Evolutionary conservation across 2,329 filamentous ascomycete species (phyloP).

Genomic region (Amylocarpus encephaloides): DNA sequence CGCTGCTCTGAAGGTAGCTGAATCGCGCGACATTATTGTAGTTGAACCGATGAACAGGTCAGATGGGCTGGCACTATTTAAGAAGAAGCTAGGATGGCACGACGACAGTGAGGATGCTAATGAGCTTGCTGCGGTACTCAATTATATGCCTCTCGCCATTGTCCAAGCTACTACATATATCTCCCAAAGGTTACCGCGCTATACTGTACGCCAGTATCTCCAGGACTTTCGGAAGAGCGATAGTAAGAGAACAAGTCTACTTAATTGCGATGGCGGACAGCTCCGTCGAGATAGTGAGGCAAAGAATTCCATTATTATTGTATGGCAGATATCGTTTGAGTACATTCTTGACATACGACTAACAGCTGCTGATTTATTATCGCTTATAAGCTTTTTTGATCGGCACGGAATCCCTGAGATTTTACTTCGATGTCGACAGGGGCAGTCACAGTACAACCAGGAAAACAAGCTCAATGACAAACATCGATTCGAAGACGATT

Average conservation of each 20-base stretch:
- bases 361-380: constrained; percentile 37
- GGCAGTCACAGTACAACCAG: too few species aligned
- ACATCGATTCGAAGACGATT: constrained; percentile 33
- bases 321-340: constrained; percentile 34
- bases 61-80: constrained; percentile 30
- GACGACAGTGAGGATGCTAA: constrained; percentile 1
- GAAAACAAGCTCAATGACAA: too few species aligned
- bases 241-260: constrained; percentile 25
- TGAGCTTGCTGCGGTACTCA: constrained; percentile 20
- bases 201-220: constrained; percentile 35
- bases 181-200: constrained; percentile 23
- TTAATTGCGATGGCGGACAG: constrained; percentile 29
- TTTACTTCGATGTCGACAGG: too few species aligned
- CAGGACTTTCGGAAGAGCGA: constrained; percentile 33
- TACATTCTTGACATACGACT: constrained; percentile 30
- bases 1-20: constrained; percentile 18
- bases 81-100: constrained; percentile 24
- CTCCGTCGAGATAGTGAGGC: constrained; percentile 33
- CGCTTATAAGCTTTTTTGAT: constrained; percentile 43
- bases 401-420: constrained; percentile 35
- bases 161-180: constrained; percentile 28
- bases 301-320: constrained; percentile 33
- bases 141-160: constrained; percentile 29
- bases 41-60: constrained; percentile 27
- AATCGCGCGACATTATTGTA: constrained; percentile 23